phyloP scores from a whole-genome alignment of 345 rosid genomes.

The Salix dunnii region DNA sequence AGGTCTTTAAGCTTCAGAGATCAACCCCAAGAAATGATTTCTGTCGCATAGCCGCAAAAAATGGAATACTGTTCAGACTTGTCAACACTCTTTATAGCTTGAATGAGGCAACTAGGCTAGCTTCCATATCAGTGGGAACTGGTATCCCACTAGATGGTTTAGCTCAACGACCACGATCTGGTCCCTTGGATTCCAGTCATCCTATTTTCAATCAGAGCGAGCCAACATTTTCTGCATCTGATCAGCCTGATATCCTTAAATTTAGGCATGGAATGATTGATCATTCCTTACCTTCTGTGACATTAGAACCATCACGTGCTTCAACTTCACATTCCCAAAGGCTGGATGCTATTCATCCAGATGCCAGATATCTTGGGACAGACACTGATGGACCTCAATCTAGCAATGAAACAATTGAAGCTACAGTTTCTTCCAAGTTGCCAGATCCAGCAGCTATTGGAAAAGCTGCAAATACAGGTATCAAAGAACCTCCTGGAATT shows the following conservation, averaged over 20 bases:
- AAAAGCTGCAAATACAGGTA: conserved; percentile 28
- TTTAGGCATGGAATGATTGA: conserved; percentile 55
- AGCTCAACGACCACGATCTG: conserved; percentile 63
- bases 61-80: conserved; percentile 78
- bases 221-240: conserved; percentile 37
- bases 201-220: conserved; percentile 65
- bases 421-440: conserved; percentile 36
- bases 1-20: conserved; percentile 90
- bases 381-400: conserved; percentile 65
- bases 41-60: conserved; percentile 91
- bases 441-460: conserved; percentile 36
- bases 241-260: conserved; percentile 62
- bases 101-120: conserved; percentile 89
- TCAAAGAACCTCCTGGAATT: conserved; percentile 29
- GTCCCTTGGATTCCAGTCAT: conserved; percentile 66
- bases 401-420: conserved; percentile 53
- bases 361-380: conserved; percentile 34
- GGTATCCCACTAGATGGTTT: conserved; percentile 57
- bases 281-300: conserved; percentile 32
- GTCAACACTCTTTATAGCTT: conserved; percentile 93
- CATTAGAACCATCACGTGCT: conserved; percentile 65
- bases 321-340: conserved; percentile 72
- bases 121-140: conserved; percentile 61
- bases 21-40: conserved; percentile 94
- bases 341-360: conserved; percentile 56